These are phyloP conservation scores for Teunomyces pallodes DNA, from an alignment of 805 yeast genomes.

Conservation along the genomic window DNA sequence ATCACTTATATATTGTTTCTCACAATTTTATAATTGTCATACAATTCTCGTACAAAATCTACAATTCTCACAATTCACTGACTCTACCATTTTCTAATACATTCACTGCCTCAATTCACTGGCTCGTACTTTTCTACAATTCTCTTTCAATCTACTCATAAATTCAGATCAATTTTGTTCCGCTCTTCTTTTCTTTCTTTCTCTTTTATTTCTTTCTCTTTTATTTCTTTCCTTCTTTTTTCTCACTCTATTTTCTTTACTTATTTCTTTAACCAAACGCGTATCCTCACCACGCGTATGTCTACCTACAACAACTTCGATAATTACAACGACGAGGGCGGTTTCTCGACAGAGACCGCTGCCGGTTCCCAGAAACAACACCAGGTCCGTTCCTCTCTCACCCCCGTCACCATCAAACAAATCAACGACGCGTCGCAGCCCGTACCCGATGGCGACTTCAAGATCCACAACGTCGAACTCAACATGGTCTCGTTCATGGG, in stretches of 20 bases:
- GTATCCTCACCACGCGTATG: constrained; percentile 1
- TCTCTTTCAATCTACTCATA: no score
- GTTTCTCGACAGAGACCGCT: constrained; percentile 15
- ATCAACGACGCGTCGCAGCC: constrained; percentile 59
- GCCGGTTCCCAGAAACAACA: constrained; percentile 20
- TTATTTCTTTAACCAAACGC: not conserved
- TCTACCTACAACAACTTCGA: constrained; percentile 13
- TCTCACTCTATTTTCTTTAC: not conserved
- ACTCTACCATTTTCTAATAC: no score
- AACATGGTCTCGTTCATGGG: constrained; percentile 66
- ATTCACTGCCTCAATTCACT: no score
- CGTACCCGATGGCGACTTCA: constrained; percentile 67
- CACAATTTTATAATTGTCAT: no score
- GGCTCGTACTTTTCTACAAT: not conserved
- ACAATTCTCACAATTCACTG: no score
- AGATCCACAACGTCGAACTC: constrained; percentile 56
- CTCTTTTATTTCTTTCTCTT: not conserved
- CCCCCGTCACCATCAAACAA: constrained; percentile 75
- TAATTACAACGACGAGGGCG: constrained; percentile 21
- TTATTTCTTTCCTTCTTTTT: not conserved
- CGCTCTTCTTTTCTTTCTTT: not conserved
- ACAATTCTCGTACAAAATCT: no score
- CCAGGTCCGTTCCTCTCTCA: constrained; percentile 23
- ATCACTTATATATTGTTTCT: no score
- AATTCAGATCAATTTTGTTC: not conserved